These are phyloP conservation scores for Pholiota molesta DNA, from an alignment of 768 basidiomycete species.

Conservation along the genomic window DNA sequence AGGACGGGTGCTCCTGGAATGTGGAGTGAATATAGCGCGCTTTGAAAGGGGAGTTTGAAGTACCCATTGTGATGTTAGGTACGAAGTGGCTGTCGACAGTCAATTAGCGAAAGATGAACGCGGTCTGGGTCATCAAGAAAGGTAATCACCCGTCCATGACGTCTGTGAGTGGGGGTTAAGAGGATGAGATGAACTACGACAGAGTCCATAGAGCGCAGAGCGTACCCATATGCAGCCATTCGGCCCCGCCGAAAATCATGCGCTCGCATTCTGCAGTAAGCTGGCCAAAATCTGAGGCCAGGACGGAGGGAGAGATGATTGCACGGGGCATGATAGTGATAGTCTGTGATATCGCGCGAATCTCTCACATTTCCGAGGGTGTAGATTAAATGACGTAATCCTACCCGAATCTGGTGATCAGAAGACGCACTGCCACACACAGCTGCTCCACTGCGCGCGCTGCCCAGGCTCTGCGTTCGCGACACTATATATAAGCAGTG, in stretches of 20 bases:
- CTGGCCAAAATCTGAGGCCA: slow-evolving; percentile 96
- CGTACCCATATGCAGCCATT: slow-evolving; percentile 98
- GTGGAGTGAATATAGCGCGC: background rate
- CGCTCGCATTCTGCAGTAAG: slow-evolving; percentile 94
- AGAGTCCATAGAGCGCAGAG: slow-evolving; percentile 5
- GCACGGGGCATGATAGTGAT: slow-evolving; percentile 69
- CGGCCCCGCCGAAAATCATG: slow-evolving; percentile 93
- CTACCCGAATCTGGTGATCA: background rate
- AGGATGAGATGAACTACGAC: background rate
- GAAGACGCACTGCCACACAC: background rate
- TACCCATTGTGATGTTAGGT: slow-evolving; percentile 97
- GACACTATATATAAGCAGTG: background rate
- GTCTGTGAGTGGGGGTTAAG: slow-evolving; percentile 49
- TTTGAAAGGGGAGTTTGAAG: slow-evolving; percentile 24
- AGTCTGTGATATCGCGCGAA: slow-evolving; percentile 4
- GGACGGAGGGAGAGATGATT: slow-evolving; percentile 96
- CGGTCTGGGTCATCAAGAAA: slow-evolving; percentile 14
- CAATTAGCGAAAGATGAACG: slow-evolving; percentile 18
- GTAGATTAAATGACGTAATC: background rate
- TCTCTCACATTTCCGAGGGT: background rate
- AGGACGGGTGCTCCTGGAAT: slow-evolving; percentile 83
- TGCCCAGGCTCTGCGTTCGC: background rate
- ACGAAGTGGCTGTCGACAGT: slow-evolving; percentile 80
- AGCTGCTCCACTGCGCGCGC: background rate
- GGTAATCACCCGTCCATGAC: slow-evolving; percentile 91